A percentile compares a stretch with the other conserved stretches of the same genome.
phyloP scores from a whole-genome alignment of 2,329 filamentous ascomycete species.

The Chaetothyriales sp. region DNA sequence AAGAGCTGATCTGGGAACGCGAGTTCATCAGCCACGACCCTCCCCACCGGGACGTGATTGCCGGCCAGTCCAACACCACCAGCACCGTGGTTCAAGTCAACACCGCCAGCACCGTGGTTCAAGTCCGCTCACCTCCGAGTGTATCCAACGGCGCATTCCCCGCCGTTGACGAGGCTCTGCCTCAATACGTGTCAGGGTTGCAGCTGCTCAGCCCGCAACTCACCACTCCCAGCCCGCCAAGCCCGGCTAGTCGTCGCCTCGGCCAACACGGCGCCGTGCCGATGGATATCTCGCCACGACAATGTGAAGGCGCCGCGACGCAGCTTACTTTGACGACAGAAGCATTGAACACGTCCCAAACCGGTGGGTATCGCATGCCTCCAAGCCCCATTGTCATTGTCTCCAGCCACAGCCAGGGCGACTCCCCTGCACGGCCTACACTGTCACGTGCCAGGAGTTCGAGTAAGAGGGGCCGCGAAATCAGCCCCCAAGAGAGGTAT shows the following conservation, averaged over 20 bases:
- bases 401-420: constrained; percentile 28
- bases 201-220: constrained; percentile 6
- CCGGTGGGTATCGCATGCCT: not conserved
- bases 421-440: constrained; percentile 28
- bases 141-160: constrained; percentile 4
- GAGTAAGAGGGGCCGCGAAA: constrained; percentile 21
- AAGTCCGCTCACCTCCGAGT: constrained; percentile 1
- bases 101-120: not conserved
- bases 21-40: constrained; percentile 9
- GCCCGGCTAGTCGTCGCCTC: not conserved
- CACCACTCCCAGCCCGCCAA: constrained; percentile 1
- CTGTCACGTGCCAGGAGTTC: constrained; percentile 11
- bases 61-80: constrained; percentile 1
- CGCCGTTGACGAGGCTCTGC: constrained; percentile 1
- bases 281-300: constrained; percentile 12
- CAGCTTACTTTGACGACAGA: constrained; percentile 14
- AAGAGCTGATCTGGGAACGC: constrained; percentile 14
- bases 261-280: not conserved
- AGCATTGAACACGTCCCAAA: constrained; percentile 20
- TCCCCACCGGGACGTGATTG: constrained; percentile 7
- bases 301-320: constrained; percentile 17
- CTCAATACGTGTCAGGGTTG: constrained; percentile 6
- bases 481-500: constrained; percentile 22
- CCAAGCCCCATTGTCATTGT: constrained; percentile 33
- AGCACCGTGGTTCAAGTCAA: constrained; percentile 2